Conservation (phyloP, 495 filamentous ascomycete genomes). For the Aspergillus cristatus region DNA sequence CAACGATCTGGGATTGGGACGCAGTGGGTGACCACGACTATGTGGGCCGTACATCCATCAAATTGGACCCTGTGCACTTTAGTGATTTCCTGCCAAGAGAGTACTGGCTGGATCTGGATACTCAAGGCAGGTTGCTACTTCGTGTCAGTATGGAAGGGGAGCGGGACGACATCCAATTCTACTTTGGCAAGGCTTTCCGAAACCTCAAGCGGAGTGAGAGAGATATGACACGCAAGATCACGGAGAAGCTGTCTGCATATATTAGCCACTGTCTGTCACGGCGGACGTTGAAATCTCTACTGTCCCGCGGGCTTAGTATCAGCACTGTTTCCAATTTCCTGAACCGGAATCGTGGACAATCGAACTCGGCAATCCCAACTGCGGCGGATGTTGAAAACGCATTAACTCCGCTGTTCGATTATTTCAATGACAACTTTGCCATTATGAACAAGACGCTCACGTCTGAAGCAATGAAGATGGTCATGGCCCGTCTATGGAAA, state of each 20-base stretch:
- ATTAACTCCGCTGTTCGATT: constrained; percentile 81
- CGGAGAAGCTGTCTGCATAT: constrained; percentile 95
- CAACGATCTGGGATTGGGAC: constrained; percentile 98
- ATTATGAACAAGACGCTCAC: constrained; percentile 97
- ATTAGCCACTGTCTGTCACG: constrained; percentile 86
- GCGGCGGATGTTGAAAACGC: constrained; percentile 69
- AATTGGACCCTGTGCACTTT: constrained; percentile 91
- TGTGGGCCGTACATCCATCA: constrained; percentile 86
- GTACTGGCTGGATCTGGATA: constrained; percentile 96
- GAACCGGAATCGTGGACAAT: constrained; percentile 47
- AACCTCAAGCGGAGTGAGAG: constrained; percentile 89
- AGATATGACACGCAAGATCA: constrained; percentile 97
- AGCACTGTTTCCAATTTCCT: constrained; percentile 77
- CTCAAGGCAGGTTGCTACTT: constrained; percentile 81
- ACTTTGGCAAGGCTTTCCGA: constrained; percentile 94
- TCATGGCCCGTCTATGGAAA: constrained; percentile 98
- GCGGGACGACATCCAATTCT: constrained; percentile 96
- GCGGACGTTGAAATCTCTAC: constrained; percentile 62
- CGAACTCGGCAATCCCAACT: constrained; percentile 50
- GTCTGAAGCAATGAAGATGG: constrained; percentile 84
- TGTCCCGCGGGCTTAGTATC: constrained; percentile 62
- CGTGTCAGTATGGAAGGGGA: constrained; percentile 98
- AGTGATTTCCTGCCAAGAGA: constrained; percentile 90
- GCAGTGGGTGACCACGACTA: constrained; percentile 96
- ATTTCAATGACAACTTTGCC: constrained; percentile 98